Base-by-base conservation (phyloP, 148 eudicot genomes). In the Rhododendron ovatum region DNA sequence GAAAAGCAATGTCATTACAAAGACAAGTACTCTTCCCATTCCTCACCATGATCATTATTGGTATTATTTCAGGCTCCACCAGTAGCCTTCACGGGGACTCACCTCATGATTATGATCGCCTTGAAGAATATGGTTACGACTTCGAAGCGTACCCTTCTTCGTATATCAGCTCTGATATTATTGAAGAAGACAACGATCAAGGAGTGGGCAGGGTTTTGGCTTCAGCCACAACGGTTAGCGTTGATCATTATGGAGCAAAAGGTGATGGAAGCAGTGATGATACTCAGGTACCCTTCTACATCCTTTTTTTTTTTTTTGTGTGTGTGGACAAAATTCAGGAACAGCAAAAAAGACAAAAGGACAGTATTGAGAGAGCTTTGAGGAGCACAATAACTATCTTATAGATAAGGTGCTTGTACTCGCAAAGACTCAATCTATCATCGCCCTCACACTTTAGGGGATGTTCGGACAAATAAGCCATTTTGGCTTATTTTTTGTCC, bases 221-320 rank as follows among this genome's bases (percentile, higher is more conserved):
- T 76, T 84, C 89, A 5, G 77, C 78, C 41, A 84, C 69, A 18
- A 83, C 88, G 30, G 84, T 94, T 59, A 87, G 59, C 84, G 95
- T 94, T 0, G 76, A 86, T 41, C 89, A 87, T 80, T 91, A 76
- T 80, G 96, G 96, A 88, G 96, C 95, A 83, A 88, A 89, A 83
- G 96, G 94, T 76, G 96, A 94, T 87, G 96, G 95, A 35, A 85
- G 15, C 1, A 71, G 37, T 63, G 96, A 94, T 86, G 95, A 92
- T 85, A 89, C 93, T 14, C 33, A 90, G 93, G 94, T 91, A 71
- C 35, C 63, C 7, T 30, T 53, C 45, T 4, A 1, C 22, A 20
- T 4, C 17, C 12, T 5, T 12, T n/a, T 8, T 15, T 15, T 0
- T 17, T 14, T 15, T 14, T 55, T 5, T 33, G 35, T 39, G 41